A percentile compares a stretch with the other conserved stretches of the same genome.
Conservation (phyloP, 163 green algal species). For the Picocystis sp. region DNA sequence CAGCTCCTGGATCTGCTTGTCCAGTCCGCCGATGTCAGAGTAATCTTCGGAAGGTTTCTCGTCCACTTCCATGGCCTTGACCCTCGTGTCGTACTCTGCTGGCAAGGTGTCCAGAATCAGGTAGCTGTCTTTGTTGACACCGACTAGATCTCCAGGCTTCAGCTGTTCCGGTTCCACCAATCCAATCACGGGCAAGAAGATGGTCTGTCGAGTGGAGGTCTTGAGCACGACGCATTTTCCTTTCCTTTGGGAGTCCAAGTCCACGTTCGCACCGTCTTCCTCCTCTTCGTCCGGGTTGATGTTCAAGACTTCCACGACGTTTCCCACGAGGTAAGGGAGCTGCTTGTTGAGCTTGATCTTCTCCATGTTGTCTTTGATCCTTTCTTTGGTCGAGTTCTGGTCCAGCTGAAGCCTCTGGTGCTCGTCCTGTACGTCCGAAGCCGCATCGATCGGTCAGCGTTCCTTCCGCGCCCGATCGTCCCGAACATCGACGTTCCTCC, state of each 20-base stretch:
- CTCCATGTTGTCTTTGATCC: conserved; percentile 87
- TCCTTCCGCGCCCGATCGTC: not conserved
- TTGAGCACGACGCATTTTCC: conserved; percentile 97
- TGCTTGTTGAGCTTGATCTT: conserved; percentile 99
- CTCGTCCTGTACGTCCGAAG: conserved; percentile 46
- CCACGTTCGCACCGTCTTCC: conserved; percentile 67
- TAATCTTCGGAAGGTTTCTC: conserved; percentile 99
- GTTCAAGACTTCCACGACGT: conserved; percentile 96
- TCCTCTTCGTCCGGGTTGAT: conserved; percentile 79
- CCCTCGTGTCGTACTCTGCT: conserved; percentile 91
- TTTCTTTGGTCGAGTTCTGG: conserved; percentile 50
- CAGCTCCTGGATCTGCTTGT: conserved; percentile 90
- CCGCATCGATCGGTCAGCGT: not conserved
- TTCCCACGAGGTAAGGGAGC: conserved; percentile 94
- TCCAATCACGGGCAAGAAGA: conserved; percentile 94
- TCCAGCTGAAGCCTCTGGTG: conserved; percentile 69
- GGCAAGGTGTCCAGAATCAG: conserved; percentile 93
- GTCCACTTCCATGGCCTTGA: conserved; percentile 99
- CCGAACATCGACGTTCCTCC: not conserved
- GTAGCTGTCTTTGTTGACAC: conserved; percentile 98
- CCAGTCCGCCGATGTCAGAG: conserved; percentile 76
- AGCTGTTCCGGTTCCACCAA: conserved; percentile 76
- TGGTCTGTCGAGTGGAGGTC: conserved; percentile 90
- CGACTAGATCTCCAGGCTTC: conserved; percentile 85
- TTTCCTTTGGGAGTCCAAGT: conserved; percentile 71